Percentiles rank a stretch among this genome's conserved stretches.
phyloP scores from a whole-genome alignment of 2,329 filamentous ascomycete species.

The Aspergillus viridinutans region DNA sequence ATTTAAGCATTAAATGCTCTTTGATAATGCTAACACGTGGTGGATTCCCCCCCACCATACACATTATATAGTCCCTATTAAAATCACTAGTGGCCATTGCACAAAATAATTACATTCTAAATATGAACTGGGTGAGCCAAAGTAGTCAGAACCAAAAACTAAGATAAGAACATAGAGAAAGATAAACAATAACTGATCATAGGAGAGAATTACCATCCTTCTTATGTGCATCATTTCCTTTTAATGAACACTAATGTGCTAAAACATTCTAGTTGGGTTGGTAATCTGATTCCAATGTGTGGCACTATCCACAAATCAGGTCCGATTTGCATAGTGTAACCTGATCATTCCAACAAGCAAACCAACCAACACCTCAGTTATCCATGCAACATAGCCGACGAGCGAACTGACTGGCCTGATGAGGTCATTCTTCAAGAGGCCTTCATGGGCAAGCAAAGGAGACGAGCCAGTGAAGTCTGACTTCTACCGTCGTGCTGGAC shows the following conservation, averaged over 20 bases:
- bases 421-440: constrained; percentile 54
- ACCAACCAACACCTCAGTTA: not conserved
- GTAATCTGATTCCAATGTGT: not conserved
- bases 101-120: not conserved
- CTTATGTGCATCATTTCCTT: not conserved
- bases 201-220: not conserved
- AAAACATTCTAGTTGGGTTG: not conserved
- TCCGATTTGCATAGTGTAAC: not conserved
- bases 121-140: not conserved
- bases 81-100: not conserved
- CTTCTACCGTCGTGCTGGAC: constrained; percentile 48
- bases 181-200: not conserved
- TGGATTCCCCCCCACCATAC: too few species aligned
- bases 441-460: constrained; percentile 44
- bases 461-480: constrained; percentile 34
- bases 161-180: not conserved
- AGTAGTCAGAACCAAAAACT: not conserved
- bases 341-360: not conserved
- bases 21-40: too few species aligned
- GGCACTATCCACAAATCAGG: not conserved
- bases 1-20: too few species aligned
- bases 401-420: constrained; percentile 12
- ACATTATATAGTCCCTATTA: too few species aligned
- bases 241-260: not conserved
- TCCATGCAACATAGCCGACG: not conserved